Evolutionary conservation across 1,139 yeast genomes (phyloP).

Genomic region (Lodderomyces oxycetoniae): DNA sequence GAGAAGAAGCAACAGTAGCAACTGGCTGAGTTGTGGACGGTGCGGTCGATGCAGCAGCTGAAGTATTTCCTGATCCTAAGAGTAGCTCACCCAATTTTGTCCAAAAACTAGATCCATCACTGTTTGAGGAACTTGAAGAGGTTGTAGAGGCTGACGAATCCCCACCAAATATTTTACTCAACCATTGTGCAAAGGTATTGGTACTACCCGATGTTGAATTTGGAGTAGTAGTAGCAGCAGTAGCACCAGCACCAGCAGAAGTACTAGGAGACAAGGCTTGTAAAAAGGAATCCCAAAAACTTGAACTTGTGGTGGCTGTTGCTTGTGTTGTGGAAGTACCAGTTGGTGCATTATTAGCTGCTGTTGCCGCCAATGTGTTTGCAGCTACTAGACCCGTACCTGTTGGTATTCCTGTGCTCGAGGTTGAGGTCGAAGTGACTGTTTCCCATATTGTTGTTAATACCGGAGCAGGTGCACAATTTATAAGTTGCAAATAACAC

Average conservation of each 20-base stretch:
- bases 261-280: constrained; percentile 2
- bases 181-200: constrained; percentile 1
- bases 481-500: not conserved
- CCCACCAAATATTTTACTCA: constrained; percentile 2
- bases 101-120: constrained; percentile 4
- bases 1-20: constrained; percentile 5
- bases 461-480: constrained; percentile 28
- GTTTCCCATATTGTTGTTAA: constrained; percentile 25
- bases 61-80: constrained; percentile 3
- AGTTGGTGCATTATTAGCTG: constrained; percentile 5
- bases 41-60: constrained; percentile 9
- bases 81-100: constrained; percentile 1
- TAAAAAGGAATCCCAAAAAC: constrained; percentile 8
- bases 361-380: constrained; percentile 14
- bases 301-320: constrained; percentile 6
- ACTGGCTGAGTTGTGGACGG: constrained; percentile 1
- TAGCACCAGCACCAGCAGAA: constrained; percentile 3
- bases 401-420: not conserved
- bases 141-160: constrained; percentile 3
- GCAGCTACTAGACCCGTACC: constrained; percentile 9
- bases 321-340: constrained; percentile 6
- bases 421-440: constrained; percentile 15
- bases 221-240: constrained; percentile 8
- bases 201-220: not conserved
- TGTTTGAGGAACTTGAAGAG: constrained; percentile 2